phyloP scores from a whole-genome alignment of 2,329 filamentous ascomycete genomes.

The Aaosphaeria pasadenensis region DNA sequence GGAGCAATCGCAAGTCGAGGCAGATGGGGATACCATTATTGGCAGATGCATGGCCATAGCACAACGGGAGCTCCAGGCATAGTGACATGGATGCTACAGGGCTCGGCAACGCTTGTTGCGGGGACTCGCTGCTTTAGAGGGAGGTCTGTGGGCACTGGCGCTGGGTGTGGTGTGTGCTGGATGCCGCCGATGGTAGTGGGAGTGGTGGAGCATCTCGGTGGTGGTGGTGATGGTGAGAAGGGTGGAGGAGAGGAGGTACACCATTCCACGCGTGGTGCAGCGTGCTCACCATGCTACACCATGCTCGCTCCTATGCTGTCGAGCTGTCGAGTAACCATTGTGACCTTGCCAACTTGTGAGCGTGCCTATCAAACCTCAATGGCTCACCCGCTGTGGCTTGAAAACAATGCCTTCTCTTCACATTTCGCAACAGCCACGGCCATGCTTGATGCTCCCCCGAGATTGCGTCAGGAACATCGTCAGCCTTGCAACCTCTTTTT shows the following conservation, averaged over 20 bases:
- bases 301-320: conserved; percentile 8
- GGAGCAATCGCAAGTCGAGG: conserved; percentile 31
- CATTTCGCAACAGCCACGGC: conserved; percentile 36
- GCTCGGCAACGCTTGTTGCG: conserved; percentile 44
- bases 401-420: neutral
- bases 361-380: conserved; percentile 15
- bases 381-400: conserved; percentile 18
- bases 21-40: conserved; percentile 34
- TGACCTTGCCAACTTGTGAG: conserved; percentile 15
- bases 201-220: neutral
- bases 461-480: conserved; percentile 41
- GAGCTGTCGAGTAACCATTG: conserved; percentile 27
- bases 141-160: neutral
- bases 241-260: conserved; percentile 4
- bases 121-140: conserved; percentile 30
- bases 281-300: conserved; percentile 1
- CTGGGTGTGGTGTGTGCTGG: conserved; percentile 12
- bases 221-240: conserved; percentile 11
- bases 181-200: conserved; percentile 6
- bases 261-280: conserved; percentile 3
- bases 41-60: conserved; percentile 31
- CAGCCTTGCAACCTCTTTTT: conserved; percentile 32
- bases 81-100: conserved; percentile 29
- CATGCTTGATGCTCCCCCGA: conserved; percentile 14
- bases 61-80: conserved; percentile 38